Evolutionary conservation across 2,329 filamentous ascomycete species (phyloP).

Genomic region (Graphium sp.): DNA sequence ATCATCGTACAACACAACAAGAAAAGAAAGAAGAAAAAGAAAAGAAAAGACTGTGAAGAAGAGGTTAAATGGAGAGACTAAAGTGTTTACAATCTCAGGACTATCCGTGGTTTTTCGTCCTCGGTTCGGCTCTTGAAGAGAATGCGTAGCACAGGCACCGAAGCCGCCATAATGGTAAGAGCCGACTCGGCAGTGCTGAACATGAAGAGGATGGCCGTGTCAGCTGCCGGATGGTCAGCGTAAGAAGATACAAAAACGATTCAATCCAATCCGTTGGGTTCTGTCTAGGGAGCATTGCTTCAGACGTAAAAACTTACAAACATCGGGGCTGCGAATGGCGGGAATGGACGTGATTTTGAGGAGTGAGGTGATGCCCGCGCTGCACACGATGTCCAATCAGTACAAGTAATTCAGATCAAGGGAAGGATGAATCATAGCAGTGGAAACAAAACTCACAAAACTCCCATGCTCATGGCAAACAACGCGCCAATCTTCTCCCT

Average conservation of each 20-base stretch:
- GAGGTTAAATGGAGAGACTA: too few species aligned
- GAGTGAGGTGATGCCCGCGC: conserved; percentile 13
- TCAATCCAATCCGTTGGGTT: too few species aligned
- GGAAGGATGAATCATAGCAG: neutral
- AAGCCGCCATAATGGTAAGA: conserved; percentile 8
- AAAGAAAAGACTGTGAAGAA: too few species aligned
- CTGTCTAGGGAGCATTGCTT: too few species aligned
- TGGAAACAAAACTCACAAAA: conserved; percentile 14
- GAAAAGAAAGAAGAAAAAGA: neutral
- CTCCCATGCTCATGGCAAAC: conserved; percentile 22
- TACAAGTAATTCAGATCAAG: neutral
- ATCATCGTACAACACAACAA: too few species aligned
- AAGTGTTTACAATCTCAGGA: too few species aligned
- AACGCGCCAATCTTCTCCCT: conserved; percentile 20
- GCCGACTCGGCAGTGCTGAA: conserved; percentile 8
- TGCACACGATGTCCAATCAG: conserved; percentile 5
- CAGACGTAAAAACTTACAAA: conserved; percentile 5
- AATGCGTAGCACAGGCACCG: conserved; percentile 7
- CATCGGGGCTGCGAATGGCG: conserved; percentile 7
- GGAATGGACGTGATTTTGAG: conserved; percentile 11
- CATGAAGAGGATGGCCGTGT: conserved; percentile 7
- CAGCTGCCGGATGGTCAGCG: conserved; percentile 3
- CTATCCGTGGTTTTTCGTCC: too few species aligned
- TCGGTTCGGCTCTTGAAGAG: too few species aligned
- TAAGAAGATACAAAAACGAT: neutral